Base-by-base conservation (phyloP, 2,329 filamentous ascomycete genomes). In the Cladorrhinum sp. region DNA sequence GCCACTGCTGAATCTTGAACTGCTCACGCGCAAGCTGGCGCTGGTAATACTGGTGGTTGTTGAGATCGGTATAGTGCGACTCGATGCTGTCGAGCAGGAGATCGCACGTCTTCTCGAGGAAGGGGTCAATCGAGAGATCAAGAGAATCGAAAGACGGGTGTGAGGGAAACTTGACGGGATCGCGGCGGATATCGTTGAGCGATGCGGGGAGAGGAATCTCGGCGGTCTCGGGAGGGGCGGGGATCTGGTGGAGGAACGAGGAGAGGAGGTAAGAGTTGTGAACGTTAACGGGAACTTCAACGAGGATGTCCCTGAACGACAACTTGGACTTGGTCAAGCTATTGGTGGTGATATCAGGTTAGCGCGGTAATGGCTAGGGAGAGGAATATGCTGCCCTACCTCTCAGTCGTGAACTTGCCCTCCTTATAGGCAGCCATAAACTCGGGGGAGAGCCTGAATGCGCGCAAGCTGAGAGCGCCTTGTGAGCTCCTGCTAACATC, bases 181-280 rank as follows among this genome's bases (percentile, higher is more conserved):
- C 85, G 69, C 85, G 82, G 72, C 86, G 85, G 69, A 97, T 86
- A 61, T 93, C 90, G 65, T 88, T 83, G 68, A 96, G 84, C 66
- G 91, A 94, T 52, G 86, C 79, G 21, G 95, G 92, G 73, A 93
- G 86, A 62, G 89, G 82, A 64, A 94, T 83, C 65, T 91, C 86
- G 58, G 85, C 80, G 65, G 84, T 81, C 55, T 85, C 79, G 55
- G 87, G 84, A 58, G 86, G 80, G 52, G 84, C 77, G 60, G 94
- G 92, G 57, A 96, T 82, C 79, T 98, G 94, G 81, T 98, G 93
- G 64, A 99, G 86, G 80, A 95, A 96, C 36, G 92, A 90, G 63
- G 92, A 98, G 72, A 98, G 87, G 74, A 98, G 90, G 79, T 98
- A 94, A 42, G 94, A 96, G 86, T 98, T 98, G 84, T 96, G 93